Evolutionary conservation across 2,329 filamentous ascomycete genomes (phyloP), one percentile per base, ranked within the genome.

Genomic region (Pseudopyrenochaeta lycopersici): DNA sequence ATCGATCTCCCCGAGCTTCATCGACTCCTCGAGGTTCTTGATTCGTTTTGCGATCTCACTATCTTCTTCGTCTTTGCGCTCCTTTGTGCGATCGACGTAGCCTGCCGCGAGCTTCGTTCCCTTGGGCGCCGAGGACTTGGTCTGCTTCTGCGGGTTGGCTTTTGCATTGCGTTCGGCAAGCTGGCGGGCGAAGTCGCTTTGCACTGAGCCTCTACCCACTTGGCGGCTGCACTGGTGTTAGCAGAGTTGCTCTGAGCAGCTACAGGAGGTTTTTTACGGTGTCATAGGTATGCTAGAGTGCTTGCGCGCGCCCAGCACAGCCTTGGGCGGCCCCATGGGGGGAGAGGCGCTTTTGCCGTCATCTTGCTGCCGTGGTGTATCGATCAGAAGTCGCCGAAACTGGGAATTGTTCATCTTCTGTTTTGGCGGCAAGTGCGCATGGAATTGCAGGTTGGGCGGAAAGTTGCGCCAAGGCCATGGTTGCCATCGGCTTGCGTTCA

Each of bases 261-360:
- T 23, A 14, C 2, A 20, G 18, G 20, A 44, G 29, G 17, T 38
- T 39, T 45, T 88, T 67, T 83, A 92, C 89, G 94, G 94, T 42
- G 94, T 97, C 94, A 97, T 97, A 51, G 92, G 92, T 57, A 97
- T 94, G 75, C 86, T 94, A 30, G 90, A 85, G 62, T 87, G 87
- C 77, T 90, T 87, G 68, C 90, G 85, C 52, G 91, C 95, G 18
- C 92, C 92, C 51, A 96, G 82, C 4, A 86, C 77, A 43, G 82
- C 78, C 54, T 64, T 74, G 14, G 67, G 64, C 33, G 63, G 76
- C 54, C 57, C 68, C 42, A 69, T 56, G 17, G 62, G 70, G 0
- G 70, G 53, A 2, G 72, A 57, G 9, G 60, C 63, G 40, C 42
- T 39, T 52, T 55, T 66, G 30, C 52, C 55, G 58, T 71, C 76